Percentiles rank a stretch among this genome's conserved stretches.
Evolutionary conservation across 2,329 filamentous ascomycete species (phyloP).

Genomic region (Nigrospora oryzae): DNA sequence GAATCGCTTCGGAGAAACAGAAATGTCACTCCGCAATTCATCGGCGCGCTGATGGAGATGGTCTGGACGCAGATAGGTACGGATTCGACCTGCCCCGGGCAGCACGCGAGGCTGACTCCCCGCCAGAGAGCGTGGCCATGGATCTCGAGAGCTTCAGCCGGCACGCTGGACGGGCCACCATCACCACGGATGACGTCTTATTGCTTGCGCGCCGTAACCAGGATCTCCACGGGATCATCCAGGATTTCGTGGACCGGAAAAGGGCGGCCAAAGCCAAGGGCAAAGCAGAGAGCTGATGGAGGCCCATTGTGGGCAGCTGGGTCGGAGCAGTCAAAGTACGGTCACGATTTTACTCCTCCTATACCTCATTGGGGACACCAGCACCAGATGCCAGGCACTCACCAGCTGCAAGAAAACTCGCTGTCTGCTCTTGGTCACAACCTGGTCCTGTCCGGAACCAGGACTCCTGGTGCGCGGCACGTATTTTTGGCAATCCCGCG

Average conservation of each 20-base stretch:
- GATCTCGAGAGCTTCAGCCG: slow-evolving; percentile 52
- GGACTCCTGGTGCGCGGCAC: too few species aligned
- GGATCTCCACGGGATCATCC: slow-evolving; percentile 69
- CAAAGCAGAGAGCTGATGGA: slow-evolving; percentile 19
- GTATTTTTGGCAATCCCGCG: too few species aligned
- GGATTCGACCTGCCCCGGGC: slow-evolving; percentile 5
- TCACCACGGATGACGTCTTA: slow-evolving; percentile 81
- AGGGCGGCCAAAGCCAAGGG: slow-evolving; percentile 36
- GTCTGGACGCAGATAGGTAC: slow-evolving; percentile 70
- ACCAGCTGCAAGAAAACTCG: too few species aligned
- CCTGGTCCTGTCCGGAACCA: too few species aligned
- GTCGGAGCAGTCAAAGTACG: too few species aligned
- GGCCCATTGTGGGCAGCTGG: too few species aligned
- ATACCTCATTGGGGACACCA: too few species aligned
- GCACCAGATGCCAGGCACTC: too few species aligned
- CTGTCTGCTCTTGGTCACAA: too few species aligned
- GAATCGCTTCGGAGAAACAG: slow-evolving; percentile 64
- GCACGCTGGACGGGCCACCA: slow-evolving; percentile 72
- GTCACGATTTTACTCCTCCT: too few species aligned
- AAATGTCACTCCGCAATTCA: slow-evolving; percentile 89
- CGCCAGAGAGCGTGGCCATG: slow-evolving; percentile 43
- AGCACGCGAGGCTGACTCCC: slow-evolving; percentile 2
- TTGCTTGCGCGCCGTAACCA: slow-evolving; percentile 82
- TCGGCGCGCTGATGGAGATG: slow-evolving; percentile 67
- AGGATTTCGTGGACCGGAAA: slow-evolving; percentile 55